These are phyloP conservation scores for Mycena haematopus DNA, from an alignment of 768 basidiomycete species.

Conservation along the genomic window DNA sequence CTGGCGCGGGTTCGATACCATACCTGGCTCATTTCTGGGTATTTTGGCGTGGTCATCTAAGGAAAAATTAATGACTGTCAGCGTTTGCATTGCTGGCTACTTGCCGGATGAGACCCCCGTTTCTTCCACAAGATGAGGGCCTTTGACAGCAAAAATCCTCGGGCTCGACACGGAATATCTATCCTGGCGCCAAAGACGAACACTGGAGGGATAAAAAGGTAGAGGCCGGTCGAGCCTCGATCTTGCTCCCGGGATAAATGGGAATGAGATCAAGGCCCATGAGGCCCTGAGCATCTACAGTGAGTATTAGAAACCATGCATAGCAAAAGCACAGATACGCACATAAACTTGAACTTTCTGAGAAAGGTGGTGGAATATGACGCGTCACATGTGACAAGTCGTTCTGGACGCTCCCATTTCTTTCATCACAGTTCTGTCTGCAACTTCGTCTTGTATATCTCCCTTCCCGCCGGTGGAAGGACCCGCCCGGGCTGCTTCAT, in stretches of 20 bases:
- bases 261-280: conserved; percentile 41
- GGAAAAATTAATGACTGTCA: background rate
- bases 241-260: conserved; percentile 32
- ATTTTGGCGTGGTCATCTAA: conserved; percentile 12
- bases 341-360: conserved; percentile 39
- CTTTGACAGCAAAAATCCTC: background rate
- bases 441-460: conserved; percentile 24
- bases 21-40: conserved; percentile 8
- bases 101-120: conserved; percentile 17
- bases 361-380: conserved; percentile 26
- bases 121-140: background rate
- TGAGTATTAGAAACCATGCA: background rate
- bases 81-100: background rate
- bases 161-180: conserved; percentile 7
- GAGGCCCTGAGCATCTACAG: conserved; percentile 43
- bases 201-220: conserved; percentile 10
- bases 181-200: conserved; percentile 23
- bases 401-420: conserved; percentile 9
- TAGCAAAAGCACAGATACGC: background rate
- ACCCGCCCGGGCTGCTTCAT: conserved; percentile 44
- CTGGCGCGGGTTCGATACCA: background rate
- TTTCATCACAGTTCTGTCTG: conserved; percentile 31
- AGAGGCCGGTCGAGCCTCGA: conserved; percentile 28
- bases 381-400: conserved; percentile 21
- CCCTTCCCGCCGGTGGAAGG: conserved; percentile 53